Conservation (phyloP, 176 grass and related monocot genomes). For the Pontederia paniculata region DNA sequence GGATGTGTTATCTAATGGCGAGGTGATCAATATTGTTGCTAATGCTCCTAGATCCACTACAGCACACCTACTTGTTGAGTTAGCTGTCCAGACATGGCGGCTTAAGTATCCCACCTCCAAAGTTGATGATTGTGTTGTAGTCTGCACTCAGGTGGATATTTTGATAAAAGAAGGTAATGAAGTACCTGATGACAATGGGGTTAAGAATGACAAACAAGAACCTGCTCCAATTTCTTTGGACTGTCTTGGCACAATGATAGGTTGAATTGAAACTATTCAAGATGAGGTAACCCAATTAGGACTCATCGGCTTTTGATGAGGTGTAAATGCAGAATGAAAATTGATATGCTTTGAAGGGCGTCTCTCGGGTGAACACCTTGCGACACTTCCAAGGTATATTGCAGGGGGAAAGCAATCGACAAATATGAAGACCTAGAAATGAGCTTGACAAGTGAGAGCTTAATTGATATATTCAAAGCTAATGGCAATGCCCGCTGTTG, state of each 20-base stretch:
- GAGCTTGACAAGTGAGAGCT: no score
- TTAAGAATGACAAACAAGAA: constrained; percentile 8
- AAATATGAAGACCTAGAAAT: no score
- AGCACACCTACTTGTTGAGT: constrained; percentile 40
- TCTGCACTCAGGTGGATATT: constrained; percentile 28
- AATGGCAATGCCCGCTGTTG: no score
- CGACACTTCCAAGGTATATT: constrained; percentile 30
- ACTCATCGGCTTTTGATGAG: constrained; percentile 22
- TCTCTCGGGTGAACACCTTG: no score
- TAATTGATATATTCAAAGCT: no score
- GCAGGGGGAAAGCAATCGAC: constrained; percentile 1
- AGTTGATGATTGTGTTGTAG: constrained; percentile 53
- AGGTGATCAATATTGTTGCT: constrained; percentile 50
- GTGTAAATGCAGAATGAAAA: no score
- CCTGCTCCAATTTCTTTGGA: no score
- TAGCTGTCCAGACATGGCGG: constrained; percentile 42
- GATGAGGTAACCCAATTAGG: constrained; percentile 23
- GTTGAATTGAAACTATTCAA: no score
- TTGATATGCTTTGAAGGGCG: no score
- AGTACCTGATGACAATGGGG: constrained; percentile 11
- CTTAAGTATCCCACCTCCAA: constrained; percentile 59
- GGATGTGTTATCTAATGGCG: constrained; percentile 70
- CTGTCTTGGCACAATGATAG: constrained; percentile 20
- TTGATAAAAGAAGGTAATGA: not conserved
- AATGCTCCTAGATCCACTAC: constrained; percentile 26